Conservation (phyloP, 2,329 filamentous ascomycete genomes). For the Monilinia polystroma region DNA sequence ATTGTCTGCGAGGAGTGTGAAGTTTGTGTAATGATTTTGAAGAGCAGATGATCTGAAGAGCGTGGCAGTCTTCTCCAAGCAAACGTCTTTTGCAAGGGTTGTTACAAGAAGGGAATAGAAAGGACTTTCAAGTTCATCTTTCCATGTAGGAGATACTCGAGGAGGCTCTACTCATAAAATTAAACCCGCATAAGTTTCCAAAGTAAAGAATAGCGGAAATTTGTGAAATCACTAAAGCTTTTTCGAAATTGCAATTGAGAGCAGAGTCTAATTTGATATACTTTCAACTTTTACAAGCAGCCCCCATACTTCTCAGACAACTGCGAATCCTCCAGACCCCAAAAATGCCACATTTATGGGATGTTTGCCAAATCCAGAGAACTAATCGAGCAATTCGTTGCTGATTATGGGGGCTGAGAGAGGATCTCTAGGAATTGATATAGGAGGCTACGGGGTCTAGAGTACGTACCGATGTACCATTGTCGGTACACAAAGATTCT, state of each 20-base stretch:
- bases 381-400: not conserved
- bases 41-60: not conserved
- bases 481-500: no score
- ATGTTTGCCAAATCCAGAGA: not conserved
- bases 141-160: not conserved
- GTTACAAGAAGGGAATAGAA: not conserved
- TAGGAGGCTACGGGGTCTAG: not conserved
- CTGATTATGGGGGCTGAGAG: conserved; percentile 2
- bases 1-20: not conserved
- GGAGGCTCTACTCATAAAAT: not conserved
- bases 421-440: not conserved
- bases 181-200: not conserved
- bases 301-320: not conserved
- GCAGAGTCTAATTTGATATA: conserved; percentile 12
- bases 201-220: not conserved
- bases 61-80: not conserved
- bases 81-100: not conserved
- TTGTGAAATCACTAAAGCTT: not conserved
- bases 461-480: not conserved
- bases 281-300: not conserved
- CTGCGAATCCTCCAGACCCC: not conserved
- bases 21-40: not conserved
- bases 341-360: not conserved
- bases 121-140: not conserved
- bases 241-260: not conserved